Evolutionary conservation across 768 basidiomycete species (phyloP).

Genomic region (Pilatotrama ljubarskyi): DNA sequence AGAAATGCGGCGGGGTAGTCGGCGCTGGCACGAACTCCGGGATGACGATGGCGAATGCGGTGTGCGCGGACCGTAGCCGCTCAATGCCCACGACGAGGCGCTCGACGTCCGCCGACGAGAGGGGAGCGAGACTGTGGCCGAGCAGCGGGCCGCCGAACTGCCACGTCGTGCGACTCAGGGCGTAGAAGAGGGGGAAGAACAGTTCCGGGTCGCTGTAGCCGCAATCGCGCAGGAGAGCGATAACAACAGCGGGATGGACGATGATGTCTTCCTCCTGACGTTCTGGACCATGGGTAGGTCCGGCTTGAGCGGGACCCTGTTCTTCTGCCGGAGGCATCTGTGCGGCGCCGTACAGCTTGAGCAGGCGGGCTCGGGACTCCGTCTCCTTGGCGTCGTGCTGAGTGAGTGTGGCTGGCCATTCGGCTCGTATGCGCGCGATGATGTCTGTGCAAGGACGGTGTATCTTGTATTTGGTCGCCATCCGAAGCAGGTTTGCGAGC

Average conservation of each 20-base stretch:
- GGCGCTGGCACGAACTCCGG: background rate
- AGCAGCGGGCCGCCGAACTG: constrained; percentile 20
- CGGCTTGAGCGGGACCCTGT: background rate
- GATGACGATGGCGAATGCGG: background rate
- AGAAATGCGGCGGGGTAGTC: constrained; percentile 17
- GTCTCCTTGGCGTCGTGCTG: constrained; percentile 26
- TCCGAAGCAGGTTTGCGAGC: constrained; percentile 28
- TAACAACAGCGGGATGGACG: constrained; percentile 27
- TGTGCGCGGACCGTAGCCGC: constrained; percentile 19
- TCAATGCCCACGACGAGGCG: constrained; percentile 27
- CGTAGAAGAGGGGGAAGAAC: constrained; percentile 31
- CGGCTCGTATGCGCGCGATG: constrained; percentile 30
- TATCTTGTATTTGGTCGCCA: constrained; percentile 36
- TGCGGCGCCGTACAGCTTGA: background rate
- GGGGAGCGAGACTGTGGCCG: constrained; percentile 26
- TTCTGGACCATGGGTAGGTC: background rate
- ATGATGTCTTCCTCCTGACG: constrained; percentile 18
- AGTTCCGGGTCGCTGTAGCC: constrained; percentile 18
- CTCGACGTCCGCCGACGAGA: constrained; percentile 26
- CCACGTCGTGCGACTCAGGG: constrained; percentile 27
- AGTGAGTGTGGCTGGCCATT: constrained; percentile 34
- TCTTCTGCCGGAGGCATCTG: background rate
- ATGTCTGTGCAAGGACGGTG: constrained; percentile 32
- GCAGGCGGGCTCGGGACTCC: constrained; percentile 19
- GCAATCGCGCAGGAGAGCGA: constrained; percentile 28